A percentile compares a stretch with the other conserved stretches of the same genome.
Conservation (phyloP, 768 basidiomycete genomes). For the Kwoniella bestiolae region DNA sequence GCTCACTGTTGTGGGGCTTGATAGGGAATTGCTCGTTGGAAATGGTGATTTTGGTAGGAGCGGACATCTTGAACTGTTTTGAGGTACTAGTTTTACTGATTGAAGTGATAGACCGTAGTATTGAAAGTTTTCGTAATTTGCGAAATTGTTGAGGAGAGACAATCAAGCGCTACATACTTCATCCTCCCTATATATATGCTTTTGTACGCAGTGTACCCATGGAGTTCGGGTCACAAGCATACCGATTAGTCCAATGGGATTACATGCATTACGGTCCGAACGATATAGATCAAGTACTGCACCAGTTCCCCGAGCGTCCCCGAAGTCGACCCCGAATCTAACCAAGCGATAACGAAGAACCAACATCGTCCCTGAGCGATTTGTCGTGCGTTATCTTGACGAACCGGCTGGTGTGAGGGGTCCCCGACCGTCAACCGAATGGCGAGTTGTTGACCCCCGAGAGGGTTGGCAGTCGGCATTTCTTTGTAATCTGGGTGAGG, state of each 20-base stretch:
- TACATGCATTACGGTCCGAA: not conserved
- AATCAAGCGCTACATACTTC: too few relatives aligned
- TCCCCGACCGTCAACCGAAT: conserved; percentile 4
- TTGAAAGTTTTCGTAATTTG: too few relatives aligned
- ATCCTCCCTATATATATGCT: not conserved
- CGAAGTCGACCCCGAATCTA: not conserved
- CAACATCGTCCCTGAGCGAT: not conserved
- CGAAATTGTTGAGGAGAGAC: too few relatives aligned
- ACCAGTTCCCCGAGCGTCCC: not conserved
- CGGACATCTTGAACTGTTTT: not conserved
- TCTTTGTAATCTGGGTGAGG: not conserved
- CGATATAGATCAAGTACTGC: not conserved
- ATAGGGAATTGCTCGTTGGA: conserved; percentile 6
- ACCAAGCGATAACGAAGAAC: not conserved
- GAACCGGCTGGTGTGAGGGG: not conserved
- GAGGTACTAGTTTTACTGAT: not conserved
- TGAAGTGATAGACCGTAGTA: too few relatives aligned
- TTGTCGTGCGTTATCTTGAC: not conserved
- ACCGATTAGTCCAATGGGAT: not conserved
- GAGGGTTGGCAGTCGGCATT: not conserved
- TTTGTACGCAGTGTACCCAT: not conserved
- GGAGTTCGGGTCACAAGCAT: not conserved
- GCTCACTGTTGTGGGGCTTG: conserved; percentile 10
- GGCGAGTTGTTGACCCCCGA: not conserved
- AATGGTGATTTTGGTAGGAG: conserved; percentile 2